These are phyloP conservation scores for Fusarium sublunatum DNA, from an alignment of 2,329 filamentous ascomycete species.

Conservation along the genomic window DNA sequence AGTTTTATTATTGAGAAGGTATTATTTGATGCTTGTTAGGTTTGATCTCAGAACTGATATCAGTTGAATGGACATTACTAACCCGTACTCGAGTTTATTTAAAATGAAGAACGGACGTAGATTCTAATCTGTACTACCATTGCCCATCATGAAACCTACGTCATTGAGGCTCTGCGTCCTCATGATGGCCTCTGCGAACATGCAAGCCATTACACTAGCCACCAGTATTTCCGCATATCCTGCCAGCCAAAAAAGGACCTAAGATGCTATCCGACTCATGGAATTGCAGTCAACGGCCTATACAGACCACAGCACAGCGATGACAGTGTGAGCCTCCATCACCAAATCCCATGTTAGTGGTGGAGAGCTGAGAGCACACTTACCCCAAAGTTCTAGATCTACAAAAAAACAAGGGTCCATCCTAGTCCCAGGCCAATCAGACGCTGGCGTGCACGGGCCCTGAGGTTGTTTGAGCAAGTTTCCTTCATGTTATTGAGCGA, in stretches of 20 bases:
- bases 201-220: conserved; percentile 10
- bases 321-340: conserved; percentile 11
- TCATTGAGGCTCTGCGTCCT: conserved; percentile 36
- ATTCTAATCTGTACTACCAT: not conserved
- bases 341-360: conserved; percentile 22
- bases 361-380: conserved; percentile 27
- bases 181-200: conserved; percentile 18
- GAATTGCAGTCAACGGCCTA: no score
- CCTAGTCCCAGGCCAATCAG: conserved; percentile 36
- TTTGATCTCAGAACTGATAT: no score
- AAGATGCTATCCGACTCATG: not conserved
- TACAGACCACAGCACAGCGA: no score
- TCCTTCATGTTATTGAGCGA: conserved; percentile 34
- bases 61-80: no score
- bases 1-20: not conserved
- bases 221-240: not conserved
- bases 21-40: not conserved
- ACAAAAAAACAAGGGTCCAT: conserved; percentile 27
- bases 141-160: conserved; percentile 35
- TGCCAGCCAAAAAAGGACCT: not conserved
- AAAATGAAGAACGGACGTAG: no score
- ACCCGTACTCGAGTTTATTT: no score
- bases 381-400: conserved; percentile 32
- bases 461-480: conserved; percentile 57
- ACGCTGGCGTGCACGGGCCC: conserved; percentile 23